Evolutionary conservation across 768 basidiomycete species (phyloP).

Genomic region (Mycena metata): DNA sequence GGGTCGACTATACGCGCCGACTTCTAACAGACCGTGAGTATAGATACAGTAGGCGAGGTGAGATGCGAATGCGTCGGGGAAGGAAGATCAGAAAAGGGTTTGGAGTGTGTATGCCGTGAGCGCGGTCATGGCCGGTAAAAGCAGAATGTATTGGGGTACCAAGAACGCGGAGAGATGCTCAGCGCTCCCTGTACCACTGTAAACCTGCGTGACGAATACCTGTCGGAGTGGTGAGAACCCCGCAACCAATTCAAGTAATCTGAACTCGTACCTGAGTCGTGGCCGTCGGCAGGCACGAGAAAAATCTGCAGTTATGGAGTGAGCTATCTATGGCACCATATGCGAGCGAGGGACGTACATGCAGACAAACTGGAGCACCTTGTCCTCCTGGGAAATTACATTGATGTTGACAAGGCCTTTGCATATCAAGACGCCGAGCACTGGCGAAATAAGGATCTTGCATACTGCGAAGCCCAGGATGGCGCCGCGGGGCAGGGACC

Average conservation of each 20-base stretch:
- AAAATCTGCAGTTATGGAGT: constrained; percentile 54
- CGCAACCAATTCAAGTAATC: background rate
- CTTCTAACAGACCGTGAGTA: constrained; percentile 6
- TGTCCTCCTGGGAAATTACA: constrained; percentile 55
- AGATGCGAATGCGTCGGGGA: constrained; percentile 7
- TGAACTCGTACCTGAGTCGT: constrained; percentile 62
- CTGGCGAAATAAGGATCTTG: constrained; percentile 59
- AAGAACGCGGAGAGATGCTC: constrained; percentile 74
- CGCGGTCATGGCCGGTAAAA: constrained; percentile 65
- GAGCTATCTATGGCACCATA: too few species aligned
- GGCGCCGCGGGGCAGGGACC: constrained; percentile 54
- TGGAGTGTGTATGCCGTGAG: constrained; percentile 62
- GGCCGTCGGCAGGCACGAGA: constrained; percentile 72
- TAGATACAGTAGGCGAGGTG: constrained; percentile 1
- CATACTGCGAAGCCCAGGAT: constrained; percentile 58
- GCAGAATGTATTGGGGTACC: constrained; percentile 71
- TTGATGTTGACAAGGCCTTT: constrained; percentile 52
- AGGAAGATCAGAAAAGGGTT: constrained; percentile 52
- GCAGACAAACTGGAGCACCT: constrained; percentile 68
- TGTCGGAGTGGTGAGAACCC: constrained; percentile 39
- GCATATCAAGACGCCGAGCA: constrained; percentile 64
- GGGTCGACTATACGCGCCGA: background rate
- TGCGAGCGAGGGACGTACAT: constrained; percentile 60
- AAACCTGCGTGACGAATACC: constrained; percentile 76
- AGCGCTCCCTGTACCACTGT: constrained; percentile 74